phyloP scores from a whole-genome alignment of 192 early-diverging fungal species.

The Dissophora globulifera region DNA sequence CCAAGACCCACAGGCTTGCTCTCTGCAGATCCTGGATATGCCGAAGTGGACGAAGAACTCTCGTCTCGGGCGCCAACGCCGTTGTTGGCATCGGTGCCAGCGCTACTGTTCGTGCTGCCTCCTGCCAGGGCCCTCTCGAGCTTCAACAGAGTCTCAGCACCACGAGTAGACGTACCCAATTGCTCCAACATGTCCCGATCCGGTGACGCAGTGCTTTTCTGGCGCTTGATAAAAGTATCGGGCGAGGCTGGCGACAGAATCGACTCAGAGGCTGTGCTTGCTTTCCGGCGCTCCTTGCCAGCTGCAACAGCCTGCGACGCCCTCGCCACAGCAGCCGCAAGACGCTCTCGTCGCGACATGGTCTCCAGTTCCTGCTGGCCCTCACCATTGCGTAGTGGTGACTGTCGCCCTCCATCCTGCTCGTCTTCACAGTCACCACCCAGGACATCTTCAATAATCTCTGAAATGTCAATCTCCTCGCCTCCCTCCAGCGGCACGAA shows the following conservation, averaged over 20 bases:
- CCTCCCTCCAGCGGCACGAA: constrained; percentile 52
- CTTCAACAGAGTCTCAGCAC: constrained; percentile 45
- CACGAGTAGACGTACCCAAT: constrained; percentile 22
- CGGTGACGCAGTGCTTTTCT: neutral
- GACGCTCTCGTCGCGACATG: constrained; percentile 34
- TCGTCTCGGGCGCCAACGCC: no score
- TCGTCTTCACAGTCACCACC: constrained; percentile 51
- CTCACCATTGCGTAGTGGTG: neutral
- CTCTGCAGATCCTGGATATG: neutral
- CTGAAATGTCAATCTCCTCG: constrained; percentile 55
- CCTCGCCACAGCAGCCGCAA: constrained; percentile 36
- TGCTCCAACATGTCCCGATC: constrained; percentile 36
- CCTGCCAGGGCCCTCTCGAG: constrained; percentile 39
- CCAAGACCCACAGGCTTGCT: neutral
- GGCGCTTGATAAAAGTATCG: neutral
- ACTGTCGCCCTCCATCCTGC: constrained; percentile 9
- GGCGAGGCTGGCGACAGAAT: neutral
- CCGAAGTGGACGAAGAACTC: no score
- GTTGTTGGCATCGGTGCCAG: neutral
- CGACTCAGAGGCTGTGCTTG: constrained; percentile 9
- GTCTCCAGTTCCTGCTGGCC: constrained; percentile 12
- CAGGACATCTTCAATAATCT: constrained; percentile 58
- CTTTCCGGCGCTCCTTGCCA: constrained; percentile 36
- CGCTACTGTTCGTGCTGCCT: neutral
- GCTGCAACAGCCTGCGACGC: constrained; percentile 39